Conservation (phyloP, 495 filamentous ascomycete genomes). For the Alectoria sarmentosa region DNA sequence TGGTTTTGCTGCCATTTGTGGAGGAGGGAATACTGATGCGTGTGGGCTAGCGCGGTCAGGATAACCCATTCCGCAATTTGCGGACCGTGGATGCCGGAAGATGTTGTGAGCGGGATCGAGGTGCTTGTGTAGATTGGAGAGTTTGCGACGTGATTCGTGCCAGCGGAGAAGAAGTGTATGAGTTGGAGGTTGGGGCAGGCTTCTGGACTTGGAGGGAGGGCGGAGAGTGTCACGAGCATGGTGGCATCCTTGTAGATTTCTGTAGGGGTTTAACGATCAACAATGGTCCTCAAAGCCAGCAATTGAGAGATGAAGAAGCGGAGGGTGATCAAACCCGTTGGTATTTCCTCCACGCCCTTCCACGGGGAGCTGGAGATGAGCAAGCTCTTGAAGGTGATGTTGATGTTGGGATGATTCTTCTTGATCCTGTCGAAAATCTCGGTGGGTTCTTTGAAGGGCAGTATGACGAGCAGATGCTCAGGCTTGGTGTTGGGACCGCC, state of each 20-base stretch:
- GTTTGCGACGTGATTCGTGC: constrained; percentile 58
- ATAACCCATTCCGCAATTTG: constrained; percentile 76
- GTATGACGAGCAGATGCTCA: constrained; percentile 40
- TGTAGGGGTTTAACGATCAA: background rate
- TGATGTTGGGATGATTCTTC: constrained; percentile 44
- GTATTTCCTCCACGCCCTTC: background rate
- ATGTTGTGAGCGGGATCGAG: constrained; percentile 59
- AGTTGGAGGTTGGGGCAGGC: constrained; percentile 38
- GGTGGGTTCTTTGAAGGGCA: constrained; percentile 38
- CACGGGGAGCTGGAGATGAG: constrained; percentile 17
- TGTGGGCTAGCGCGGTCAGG: constrained; percentile 50
- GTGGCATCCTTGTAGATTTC: constrained; percentile 56
- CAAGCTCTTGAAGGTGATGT: constrained; percentile 35
- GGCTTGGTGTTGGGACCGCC: constrained; percentile 26
- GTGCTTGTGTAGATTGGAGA: constrained; percentile 58
- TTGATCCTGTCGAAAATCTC: constrained; percentile 38
- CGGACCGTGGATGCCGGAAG: constrained; percentile 72
- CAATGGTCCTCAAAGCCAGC: background rate
- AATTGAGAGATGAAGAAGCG: background rate
- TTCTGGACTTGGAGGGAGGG: constrained; percentile 38
- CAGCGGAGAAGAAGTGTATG: constrained; percentile 70
- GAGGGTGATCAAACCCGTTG: constrained; percentile 7
- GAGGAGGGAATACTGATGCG: constrained; percentile 42
- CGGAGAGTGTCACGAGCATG: constrained; percentile 52
- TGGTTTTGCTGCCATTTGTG: constrained; percentile 42